Conservation (phyloP, 306 rosid species). For the Rosa rugosa region DNA sequence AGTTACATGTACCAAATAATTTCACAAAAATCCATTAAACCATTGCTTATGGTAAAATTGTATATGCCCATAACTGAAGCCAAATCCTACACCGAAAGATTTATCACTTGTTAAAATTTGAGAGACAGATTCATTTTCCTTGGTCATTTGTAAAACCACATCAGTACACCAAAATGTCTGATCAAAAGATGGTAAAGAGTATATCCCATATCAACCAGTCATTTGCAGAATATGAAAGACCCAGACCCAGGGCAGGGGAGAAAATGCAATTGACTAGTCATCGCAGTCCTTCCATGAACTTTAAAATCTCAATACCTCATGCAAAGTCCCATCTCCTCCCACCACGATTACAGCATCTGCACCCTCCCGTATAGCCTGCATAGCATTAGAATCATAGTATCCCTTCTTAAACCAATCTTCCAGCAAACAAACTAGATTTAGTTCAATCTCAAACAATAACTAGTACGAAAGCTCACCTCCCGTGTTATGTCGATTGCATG, state of each 20-base stretch:
- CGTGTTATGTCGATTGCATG: conserved; percentile 92
- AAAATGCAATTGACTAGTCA: background rate
- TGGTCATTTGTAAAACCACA: background rate
- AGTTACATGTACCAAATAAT: background rate
- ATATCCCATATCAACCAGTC: background rate
- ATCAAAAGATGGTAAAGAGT: conserved; percentile 3
- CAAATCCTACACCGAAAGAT: background rate
- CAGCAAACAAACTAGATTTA: conserved; percentile 10
- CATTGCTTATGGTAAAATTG: background rate
- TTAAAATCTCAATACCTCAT: conserved; percentile 58
- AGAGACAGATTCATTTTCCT: background rate
- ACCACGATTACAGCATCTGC: conserved; percentile 89
- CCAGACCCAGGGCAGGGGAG: background rate
- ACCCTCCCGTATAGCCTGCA: conserved; percentile 88
- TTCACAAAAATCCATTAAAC: background rate
- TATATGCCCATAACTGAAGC: background rate
- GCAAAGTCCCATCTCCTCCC: conserved; percentile 99
- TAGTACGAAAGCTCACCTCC: conserved; percentile 59
- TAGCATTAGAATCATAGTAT: conserved; percentile 17
- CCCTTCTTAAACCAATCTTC: conserved; percentile 5
- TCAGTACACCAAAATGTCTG: background rate
- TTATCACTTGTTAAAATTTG: background rate
- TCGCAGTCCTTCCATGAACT: background rate
- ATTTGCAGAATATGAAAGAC: conserved; percentile 2
- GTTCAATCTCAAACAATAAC: conserved; percentile 16